phyloP scores from a whole-genome alignment of 192 early-diverging fungal genomes.

The Rhizophagus sp. region DNA sequence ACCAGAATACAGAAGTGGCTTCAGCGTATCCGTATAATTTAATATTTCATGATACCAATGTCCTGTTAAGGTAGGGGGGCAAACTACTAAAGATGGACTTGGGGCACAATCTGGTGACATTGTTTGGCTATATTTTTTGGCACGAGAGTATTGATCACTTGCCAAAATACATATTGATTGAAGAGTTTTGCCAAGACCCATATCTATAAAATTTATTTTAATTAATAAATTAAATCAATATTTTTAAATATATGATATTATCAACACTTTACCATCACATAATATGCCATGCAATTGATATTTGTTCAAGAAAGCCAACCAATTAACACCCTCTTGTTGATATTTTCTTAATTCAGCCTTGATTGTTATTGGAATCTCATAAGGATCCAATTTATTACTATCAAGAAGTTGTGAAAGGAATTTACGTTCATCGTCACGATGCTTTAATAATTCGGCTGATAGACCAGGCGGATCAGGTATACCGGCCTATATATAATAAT shows the following conservation, averaged over 20 bases:
- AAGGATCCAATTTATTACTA: constrained; percentile 83
- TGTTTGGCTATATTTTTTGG: constrained; percentile 51
- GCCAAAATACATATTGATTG: constrained; percentile 96
- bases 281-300: constrained; percentile 97
- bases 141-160: constrained; percentile 80
- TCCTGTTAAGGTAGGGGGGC: constrained; percentile 91
- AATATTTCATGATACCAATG: constrained; percentile 97
- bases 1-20: constrained; percentile 86
- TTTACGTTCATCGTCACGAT: constrained; percentile 86
- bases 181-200: constrained; percentile 98
- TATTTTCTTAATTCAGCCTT: constrained; percentile 93
- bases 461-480: constrained; percentile 93
- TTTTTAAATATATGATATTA: neutral
- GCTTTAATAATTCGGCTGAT: constrained; percentile 69
- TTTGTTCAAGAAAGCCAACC: constrained; percentile 96
- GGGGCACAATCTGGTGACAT: constrained; percentile 66
- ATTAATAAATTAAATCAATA: neutral
- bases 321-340: constrained; percentile 98
- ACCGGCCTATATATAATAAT: constrained; percentile 53
- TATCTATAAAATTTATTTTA: constrained; percentile 57
- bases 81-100: constrained; percentile 89
- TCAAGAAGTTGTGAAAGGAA: constrained; percentile 96
- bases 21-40: constrained; percentile 74
- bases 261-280: constrained; percentile 75
- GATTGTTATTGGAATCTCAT: constrained; percentile 84